phyloP scores from a whole-genome alignment of 306 rosid species.

The Trifolium fragiferum region DNA sequence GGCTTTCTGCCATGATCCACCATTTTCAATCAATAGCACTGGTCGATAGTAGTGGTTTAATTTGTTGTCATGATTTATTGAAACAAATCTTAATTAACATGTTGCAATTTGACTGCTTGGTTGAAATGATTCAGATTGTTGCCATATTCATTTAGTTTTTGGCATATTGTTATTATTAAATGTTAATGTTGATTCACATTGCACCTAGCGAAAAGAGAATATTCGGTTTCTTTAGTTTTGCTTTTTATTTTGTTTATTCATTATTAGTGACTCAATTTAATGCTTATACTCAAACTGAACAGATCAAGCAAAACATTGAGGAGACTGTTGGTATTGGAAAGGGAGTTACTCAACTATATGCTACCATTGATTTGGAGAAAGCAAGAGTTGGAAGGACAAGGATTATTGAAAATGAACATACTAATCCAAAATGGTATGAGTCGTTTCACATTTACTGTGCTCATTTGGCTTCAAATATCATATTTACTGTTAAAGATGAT shows the following conservation, averaged over 20 bases:
- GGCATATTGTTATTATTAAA: too few species aligned
- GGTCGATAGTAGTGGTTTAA: neutral
- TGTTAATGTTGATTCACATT: neutral
- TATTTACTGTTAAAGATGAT: slow-evolving; percentile 76
- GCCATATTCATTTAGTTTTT: too few species aligned
- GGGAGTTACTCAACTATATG: slow-evolving; percentile 69
- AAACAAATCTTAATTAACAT: slow-evolving; percentile 5
- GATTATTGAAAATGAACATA: slow-evolving; percentile 58
- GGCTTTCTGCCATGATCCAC: neutral
- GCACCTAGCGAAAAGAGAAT: neutral
- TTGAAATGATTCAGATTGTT: slow-evolving; percentile 23
- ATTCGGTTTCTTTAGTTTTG: slow-evolving; percentile 6
- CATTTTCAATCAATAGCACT: neutral
- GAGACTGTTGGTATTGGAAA: slow-evolving; percentile 70
- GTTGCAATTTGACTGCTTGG: slow-evolving; percentile 3
- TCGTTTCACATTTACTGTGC: slow-evolving; percentile 80
- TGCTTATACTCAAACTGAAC: slow-evolving; percentile 44
- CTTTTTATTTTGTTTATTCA: slow-evolving; percentile 19
- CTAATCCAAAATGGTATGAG: slow-evolving; percentile 71
- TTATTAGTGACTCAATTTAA: slow-evolving; percentile 11
- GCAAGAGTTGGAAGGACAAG: slow-evolving; percentile 85
- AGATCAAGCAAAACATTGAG: slow-evolving; percentile 63
- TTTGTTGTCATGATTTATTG: neutral
- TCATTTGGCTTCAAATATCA: slow-evolving; percentile 61
- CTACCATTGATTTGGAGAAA: slow-evolving; percentile 75